phyloP scores from a whole-genome alignment of 805 yeast genomes.

The Ogataea pini region DNA sequence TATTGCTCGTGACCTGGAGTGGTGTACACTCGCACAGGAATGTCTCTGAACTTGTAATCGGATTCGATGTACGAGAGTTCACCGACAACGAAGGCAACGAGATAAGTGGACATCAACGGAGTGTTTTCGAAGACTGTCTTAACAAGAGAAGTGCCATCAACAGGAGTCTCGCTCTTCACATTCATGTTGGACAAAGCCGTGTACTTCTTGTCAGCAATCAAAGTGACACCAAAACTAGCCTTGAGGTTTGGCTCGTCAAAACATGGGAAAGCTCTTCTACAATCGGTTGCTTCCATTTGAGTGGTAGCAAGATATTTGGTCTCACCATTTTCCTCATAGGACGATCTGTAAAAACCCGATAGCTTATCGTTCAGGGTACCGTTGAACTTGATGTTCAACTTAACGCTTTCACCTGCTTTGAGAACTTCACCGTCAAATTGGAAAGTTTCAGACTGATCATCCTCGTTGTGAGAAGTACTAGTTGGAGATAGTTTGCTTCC shows the following conservation, averaged over 20 bases:
- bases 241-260: constrained; percentile 58
- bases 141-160: constrained; percentile 31
- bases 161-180: constrained; percentile 27
- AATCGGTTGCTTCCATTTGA: constrained; percentile 63
- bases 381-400: constrained; percentile 39
- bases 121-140: constrained; percentile 43
- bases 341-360: constrained; percentile 59
- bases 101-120: constrained; percentile 56
- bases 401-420: constrained; percentile 33
- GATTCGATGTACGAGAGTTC: constrained; percentile 56
- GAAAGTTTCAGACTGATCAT: constrained; percentile 66
- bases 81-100: constrained; percentile 60
- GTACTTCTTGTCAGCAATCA: constrained; percentile 39
- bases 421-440: constrained; percentile 47
- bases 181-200: constrained; percentile 53
- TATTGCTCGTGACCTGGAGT: constrained; percentile 49
- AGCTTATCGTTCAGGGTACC: constrained; percentile 54
- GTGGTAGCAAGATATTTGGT: constrained; percentile 52
- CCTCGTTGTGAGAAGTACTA: constrained; percentile 39
- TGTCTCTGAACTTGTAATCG: constrained; percentile 44
- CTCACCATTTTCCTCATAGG: constrained; percentile 45
- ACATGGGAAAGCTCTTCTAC: constrained; percentile 60
- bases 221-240: constrained; percentile 54
- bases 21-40: constrained; percentile 56
- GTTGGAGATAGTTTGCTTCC: constrained; percentile 25